Conservation (phyloP, 2,329 filamentous ascomycete genomes). For the Epichloe glyceriae region DNA sequence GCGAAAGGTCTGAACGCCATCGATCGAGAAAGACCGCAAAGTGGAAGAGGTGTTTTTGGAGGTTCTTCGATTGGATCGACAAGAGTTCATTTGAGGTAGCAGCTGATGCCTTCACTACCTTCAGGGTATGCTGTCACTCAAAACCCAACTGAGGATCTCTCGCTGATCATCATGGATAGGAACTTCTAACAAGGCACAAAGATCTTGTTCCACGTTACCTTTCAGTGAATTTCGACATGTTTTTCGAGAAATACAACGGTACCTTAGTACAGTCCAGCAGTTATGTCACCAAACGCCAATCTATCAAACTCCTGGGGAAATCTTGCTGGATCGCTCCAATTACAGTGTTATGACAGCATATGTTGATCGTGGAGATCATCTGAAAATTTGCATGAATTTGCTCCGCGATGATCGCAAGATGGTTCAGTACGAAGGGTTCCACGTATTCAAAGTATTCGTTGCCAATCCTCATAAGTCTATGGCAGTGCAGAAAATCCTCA, state of each 20-base stretch:
- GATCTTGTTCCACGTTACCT: slow-evolving; percentile 79
- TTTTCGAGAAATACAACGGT: slow-evolving; percentile 84
- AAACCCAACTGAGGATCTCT: neutral
- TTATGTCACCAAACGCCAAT: slow-evolving; percentile 96
- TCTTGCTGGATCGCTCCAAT: slow-evolving; percentile 86
- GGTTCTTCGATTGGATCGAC: slow-evolving; percentile 95
- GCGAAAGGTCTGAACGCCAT: slow-evolving; percentile 67
- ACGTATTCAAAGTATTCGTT: slow-evolving; percentile 99
- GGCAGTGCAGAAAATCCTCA: slow-evolving; percentile 84
- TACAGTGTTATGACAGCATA: slow-evolving; percentile 98
- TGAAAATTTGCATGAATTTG: slow-evolving; percentile 98
- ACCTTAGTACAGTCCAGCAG: slow-evolving; percentile 81
- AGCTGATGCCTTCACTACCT: slow-evolving; percentile 94
- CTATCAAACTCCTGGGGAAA: slow-evolving; percentile 91
- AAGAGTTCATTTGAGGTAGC: slow-evolving; percentile 93
- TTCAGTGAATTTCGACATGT: slow-evolving; percentile 78
- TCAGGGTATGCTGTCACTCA: slow-evolving; percentile 50
- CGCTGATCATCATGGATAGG: slow-evolving; percentile 35
- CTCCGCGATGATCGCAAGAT: slow-evolving; percentile 92
- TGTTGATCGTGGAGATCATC: slow-evolving; percentile 85
- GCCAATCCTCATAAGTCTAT: slow-evolving; percentile 98
- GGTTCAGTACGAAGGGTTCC: slow-evolving; percentile 98
- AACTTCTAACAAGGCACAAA: slow-evolving; percentile 91
- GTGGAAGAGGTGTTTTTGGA: slow-evolving; percentile 87
- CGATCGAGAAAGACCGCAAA: slow-evolving; percentile 61